Evolutionary conservation across 2,329 filamentous ascomycete species (phyloP).

Genomic region (Tolypocladium pustulatum): DNA sequence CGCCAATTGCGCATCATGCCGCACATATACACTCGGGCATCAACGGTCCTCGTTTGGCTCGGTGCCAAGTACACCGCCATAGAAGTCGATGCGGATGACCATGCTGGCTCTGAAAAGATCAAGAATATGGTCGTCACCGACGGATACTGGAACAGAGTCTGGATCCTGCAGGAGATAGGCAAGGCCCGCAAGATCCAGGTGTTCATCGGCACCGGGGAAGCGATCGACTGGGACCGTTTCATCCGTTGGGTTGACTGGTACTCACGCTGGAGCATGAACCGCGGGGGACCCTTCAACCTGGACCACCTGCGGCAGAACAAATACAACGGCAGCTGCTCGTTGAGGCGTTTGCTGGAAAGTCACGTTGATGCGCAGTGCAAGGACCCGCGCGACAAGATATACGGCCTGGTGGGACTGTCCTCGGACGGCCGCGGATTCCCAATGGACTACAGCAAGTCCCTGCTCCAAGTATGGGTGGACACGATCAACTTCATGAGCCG

Average conservation of each 20-base stretch:
- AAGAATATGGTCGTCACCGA: constrained; percentile 2
- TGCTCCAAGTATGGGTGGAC: constrained; percentile 14
- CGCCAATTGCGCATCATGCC: constrained; percentile 11
- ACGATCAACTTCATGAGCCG: constrained; percentile 9
- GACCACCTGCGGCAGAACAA: constrained; percentile 4
- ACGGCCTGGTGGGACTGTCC: constrained; percentile 12
- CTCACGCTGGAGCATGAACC: background rate
- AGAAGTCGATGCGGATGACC: background rate
- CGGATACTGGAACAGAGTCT: constrained; percentile 7
- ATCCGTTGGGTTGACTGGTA: constrained; percentile 3
- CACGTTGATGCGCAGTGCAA: constrained; percentile 4
- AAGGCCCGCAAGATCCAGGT: constrained; percentile 5
- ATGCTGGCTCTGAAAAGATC: background rate
- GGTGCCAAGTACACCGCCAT: constrained; percentile 3
- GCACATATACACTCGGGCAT: constrained; percentile 9
- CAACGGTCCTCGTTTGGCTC: constrained; percentile 9
- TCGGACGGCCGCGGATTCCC: constrained; percentile 7
- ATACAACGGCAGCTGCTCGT: constrained; percentile 6
- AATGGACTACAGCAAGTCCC: constrained; percentile 13
- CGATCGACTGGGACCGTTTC: constrained; percentile 4
- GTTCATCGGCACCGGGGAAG: constrained; percentile 2
- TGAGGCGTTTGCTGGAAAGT: constrained; percentile 4
- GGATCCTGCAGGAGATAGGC: constrained; percentile 10
- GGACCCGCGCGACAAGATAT: constrained; percentile 15
- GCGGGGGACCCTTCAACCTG: constrained; percentile 3